These are phyloP conservation scores for Aspergillus cristatus DNA, from an alignment of 495 filamentous ascomycete species.

Conservation along the genomic window DNA sequence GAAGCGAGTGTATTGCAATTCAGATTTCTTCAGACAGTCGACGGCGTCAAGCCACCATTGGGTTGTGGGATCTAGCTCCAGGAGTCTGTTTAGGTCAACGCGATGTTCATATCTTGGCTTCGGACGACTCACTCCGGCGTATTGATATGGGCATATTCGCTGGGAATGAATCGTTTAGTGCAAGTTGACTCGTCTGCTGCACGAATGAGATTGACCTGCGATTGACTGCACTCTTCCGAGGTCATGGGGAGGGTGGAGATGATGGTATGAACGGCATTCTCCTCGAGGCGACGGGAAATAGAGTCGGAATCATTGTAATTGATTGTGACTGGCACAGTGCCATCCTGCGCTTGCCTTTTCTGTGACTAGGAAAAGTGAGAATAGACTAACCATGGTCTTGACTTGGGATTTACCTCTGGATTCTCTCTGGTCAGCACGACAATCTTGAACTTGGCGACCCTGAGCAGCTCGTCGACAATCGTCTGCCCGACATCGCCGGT, in stretches of 20 bases:
- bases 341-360: too few relatives aligned
- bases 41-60: constrained; percentile 27
- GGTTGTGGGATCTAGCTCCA: constrained; percentile 27
- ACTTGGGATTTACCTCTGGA: too few relatives aligned
- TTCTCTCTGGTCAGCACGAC: constrained; percentile 34
- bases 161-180: constrained; percentile 41
- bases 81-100: constrained; percentile 10
- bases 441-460: constrained; percentile 30
- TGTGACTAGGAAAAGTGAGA: too few relatives aligned
- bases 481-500: constrained; percentile 43
- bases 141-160: constrained; percentile 37
- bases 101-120: background rate
- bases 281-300: constrained; percentile 32
- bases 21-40: constrained; percentile 14
- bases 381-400: too few relatives aligned
- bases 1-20: constrained; percentile 40
- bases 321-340: constrained; percentile 14
- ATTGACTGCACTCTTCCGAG: constrained; percentile 20
- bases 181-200: constrained; percentile 36
- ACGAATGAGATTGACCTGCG: constrained; percentile 38
- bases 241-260: constrained; percentile 40
- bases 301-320: constrained; percentile 34
- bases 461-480: constrained; percentile 36
- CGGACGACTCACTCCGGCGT: constrained; percentile 18
- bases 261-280: constrained; percentile 40